Evolutionary conservation across 2,329 filamentous ascomycete species (phyloP), one percentile per base, ranked within the genome.

Genomic region (Fusarium sp.): DNA sequence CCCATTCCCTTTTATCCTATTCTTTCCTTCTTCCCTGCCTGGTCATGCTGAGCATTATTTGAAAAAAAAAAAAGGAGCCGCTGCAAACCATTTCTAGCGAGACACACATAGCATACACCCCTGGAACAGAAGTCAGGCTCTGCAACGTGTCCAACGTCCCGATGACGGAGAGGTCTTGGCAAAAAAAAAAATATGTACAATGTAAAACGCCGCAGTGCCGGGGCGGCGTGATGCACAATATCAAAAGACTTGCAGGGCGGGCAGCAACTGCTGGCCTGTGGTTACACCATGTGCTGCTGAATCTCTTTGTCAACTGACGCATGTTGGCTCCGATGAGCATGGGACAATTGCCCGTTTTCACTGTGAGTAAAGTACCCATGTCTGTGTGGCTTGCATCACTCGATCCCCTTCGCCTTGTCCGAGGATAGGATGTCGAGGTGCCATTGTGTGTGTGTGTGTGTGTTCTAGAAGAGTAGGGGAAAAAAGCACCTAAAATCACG

Each of bases 141-240:
- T 62, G 58, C 58, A 57, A 65, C 62, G 58, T 65, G 65, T 55
- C 42, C 58, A 38, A 56, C 49, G 65, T 58, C 62, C 63, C 65
- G 65, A 66, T 68, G 62, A 66, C 62, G 65, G 65, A 68, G 14
- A 25, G 56, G 33, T 31, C 36, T 61, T 44, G 51, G 44, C 62
- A 29, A 29, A 33, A 13, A 38, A 58, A 29, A 29, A 33, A 13
- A 38, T 40, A 38, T 40, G n/a, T 14, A 16, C 33, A 9, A 56
- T 40, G 34, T 56, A 56, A 25, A 23, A 27, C 38, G 34, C 18
- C 54, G 16, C 42, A 20, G 51, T 10, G 23, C 20, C 27, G 36
- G 36, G 13, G 18, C 33, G 33, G 36, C 16, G 36, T 31, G 54
- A 29, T 56, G 54, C 36, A 29, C 36, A 18, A 29, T 31, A 31